Base-by-base conservation (phyloP, 139 green algal genomes). In the Chlorella sp. region DNA sequence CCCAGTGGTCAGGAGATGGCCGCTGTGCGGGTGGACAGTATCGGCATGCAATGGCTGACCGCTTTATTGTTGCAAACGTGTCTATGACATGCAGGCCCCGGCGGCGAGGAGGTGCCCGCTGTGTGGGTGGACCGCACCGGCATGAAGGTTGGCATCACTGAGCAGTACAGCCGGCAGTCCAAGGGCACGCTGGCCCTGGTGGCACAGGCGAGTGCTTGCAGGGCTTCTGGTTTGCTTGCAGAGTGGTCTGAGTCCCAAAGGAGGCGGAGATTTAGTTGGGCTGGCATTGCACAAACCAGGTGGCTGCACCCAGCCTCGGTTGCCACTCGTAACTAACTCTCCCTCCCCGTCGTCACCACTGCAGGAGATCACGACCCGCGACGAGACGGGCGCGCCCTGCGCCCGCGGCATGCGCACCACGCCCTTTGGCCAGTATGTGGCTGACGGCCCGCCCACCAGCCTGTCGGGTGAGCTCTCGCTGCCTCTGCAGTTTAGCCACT, bases 111-210 rank as follows among this genome's bases (percentile, higher is more conserved):
- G n/a, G 96, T 99, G 67, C 96, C 97, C 0, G 84, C 93, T 6
- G 92, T 99, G 70, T 98, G 95, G 90, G 93, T 99, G 15, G 96
- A 99, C 89, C 91, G 97, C 65, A 88, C 91, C 30, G 97, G 97
- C 39, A 85, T 88, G 70, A 99, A 99, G 89, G 90, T 94, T 2
- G 84, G 78, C 26, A 30, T 97, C 2, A 69, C 78, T 3, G 90
- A 95, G 90, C 74, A 83, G 67, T 92, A 93, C 89, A 88, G 75
- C n/a, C 85, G 89, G 41, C 88, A 93, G 62, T 94, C 85, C 72
- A 86, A 83, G 39, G 88, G 89, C 74, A 89, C 56, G 55, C 84
- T 93, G 51, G 91, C 90, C 2, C 57, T 98, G 38, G 92, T 98
- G 57, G 44, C 44, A 9, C 44, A 51, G 44, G 44, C 44, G 17